phyloP scores from a whole-genome alignment of 495 filamentous ascomycete genomes.

The Cercophora scortea region DNA sequence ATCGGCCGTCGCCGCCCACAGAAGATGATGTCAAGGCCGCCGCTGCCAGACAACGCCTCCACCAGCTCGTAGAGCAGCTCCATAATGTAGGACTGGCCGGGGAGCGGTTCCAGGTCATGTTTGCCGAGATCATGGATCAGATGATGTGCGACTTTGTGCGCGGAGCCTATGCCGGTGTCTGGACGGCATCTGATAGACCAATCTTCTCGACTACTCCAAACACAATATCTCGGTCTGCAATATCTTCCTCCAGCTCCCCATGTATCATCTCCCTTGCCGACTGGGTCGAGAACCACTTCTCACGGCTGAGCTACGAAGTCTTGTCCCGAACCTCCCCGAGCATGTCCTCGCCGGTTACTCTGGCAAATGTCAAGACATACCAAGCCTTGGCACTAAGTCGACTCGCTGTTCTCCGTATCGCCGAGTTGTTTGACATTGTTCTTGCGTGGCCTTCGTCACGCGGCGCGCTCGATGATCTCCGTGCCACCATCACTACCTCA shows the following conservation, averaged over 20 bases:
- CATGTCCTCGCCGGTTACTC: slow-evolving; percentile 32
- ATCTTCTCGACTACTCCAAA: slow-evolving; percentile 10
- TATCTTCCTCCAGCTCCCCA: slow-evolving; percentile 40
- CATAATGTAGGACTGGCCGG: slow-evolving; percentile 67
- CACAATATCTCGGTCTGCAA: slow-evolving; percentile 12
- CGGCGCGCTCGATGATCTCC: slow-evolving; percentile 75
- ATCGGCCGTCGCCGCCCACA: slow-evolving; percentile 11
- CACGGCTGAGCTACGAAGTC: slow-evolving; percentile 58
- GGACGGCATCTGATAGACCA: slow-evolving; percentile 25
- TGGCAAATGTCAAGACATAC: slow-evolving; percentile 65
- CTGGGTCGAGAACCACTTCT: slow-evolving; percentile 68
- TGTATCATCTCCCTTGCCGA: slow-evolving; percentile 51
- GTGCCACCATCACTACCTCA: slow-evolving; percentile 45
- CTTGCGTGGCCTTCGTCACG: slow-evolving; percentile 73
- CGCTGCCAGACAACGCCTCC: slow-evolving; percentile 43
- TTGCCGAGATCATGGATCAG: slow-evolving; percentile 65
- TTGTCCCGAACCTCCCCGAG: slow-evolving; percentile 29
- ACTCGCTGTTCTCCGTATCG: slow-evolving; percentile 69
- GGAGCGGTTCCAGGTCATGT: slow-evolving; percentile 64
- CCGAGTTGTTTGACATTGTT: slow-evolving; percentile 83
- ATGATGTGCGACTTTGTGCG: slow-evolving; percentile 61
- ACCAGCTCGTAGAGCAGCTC: slow-evolving; percentile 52
- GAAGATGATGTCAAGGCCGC: slow-evolving; percentile 20
- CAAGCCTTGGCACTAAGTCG: slow-evolving; percentile 71
- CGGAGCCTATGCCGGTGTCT: slow-evolving; percentile 51